Conservation (phyloP, 108 stramenopile species). For the Cylindrotheca fusiformis region DNA sequence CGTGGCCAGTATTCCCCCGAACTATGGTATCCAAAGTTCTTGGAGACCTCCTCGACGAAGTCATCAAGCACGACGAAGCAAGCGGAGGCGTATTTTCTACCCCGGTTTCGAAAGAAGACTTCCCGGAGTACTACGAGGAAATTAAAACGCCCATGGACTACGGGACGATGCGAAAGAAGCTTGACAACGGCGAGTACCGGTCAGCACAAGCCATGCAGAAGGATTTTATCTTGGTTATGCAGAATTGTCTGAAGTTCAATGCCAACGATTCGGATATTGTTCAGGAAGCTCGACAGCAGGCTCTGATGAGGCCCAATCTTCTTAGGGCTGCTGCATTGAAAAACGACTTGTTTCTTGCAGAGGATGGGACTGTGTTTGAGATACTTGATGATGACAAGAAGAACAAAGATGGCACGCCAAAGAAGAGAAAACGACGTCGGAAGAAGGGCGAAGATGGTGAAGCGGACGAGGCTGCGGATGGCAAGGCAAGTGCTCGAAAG, state of each 20-base stretch:
- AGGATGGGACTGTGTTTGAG: constrained; percentile 77
- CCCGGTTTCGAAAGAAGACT: constrained; percentile 77
- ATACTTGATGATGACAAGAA: constrained; percentile 52
- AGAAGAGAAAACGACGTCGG: constrained; percentile 22
- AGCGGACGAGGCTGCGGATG: constrained; percentile 27
- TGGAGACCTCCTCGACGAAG: constrained; percentile 63
- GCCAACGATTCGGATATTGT: constrained; percentile 79
- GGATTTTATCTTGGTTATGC: constrained; percentile 78
- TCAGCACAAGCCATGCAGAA: constrained; percentile 88
- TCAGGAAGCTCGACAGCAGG: constrained; percentile 73
- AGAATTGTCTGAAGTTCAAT: constrained; percentile 83
- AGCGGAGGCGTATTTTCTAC: constrained; percentile 75
- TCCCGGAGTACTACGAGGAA: constrained; percentile 87
- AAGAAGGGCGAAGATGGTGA: constrained; percentile 34
- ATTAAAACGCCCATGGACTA: constrained; percentile 86
- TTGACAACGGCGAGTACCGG: constrained; percentile 80
- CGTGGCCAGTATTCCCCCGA: constrained; percentile 86
- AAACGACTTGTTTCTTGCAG: constrained; percentile 73
- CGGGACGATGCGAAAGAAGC: constrained; percentile 79
- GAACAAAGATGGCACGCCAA: constrained; percentile 30
- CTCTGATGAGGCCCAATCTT: constrained; percentile 60
- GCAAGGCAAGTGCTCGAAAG: constrained; percentile 3
- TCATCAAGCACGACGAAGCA: constrained; percentile 65
- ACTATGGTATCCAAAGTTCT: constrained; percentile 59
- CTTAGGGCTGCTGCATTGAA: constrained; percentile 73